Conservation (phyloP, 106 monocot species). For the Dioscorea zingiberensis region DNA sequence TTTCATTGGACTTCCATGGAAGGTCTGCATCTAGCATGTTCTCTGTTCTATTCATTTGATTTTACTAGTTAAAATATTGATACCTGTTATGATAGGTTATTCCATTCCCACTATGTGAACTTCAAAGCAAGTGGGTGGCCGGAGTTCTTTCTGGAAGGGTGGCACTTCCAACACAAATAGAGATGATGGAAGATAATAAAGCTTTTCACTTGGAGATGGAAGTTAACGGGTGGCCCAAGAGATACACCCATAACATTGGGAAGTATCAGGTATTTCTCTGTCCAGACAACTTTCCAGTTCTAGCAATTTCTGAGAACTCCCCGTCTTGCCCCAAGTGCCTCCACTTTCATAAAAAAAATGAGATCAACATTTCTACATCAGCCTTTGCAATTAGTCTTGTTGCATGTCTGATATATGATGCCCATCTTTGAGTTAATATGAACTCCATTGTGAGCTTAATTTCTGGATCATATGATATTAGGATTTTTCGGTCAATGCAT, state of each 20-base stretch:
- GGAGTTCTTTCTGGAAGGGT: constrained; percentile 68
- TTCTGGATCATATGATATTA: too few relatives aligned
- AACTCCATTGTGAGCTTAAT: too few relatives aligned
- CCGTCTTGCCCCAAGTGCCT: too few relatives aligned
- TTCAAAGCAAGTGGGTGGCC: constrained; percentile 97
- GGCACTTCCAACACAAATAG: constrained; percentile 48
- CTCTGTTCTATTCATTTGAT: not conserved
- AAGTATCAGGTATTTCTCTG: constrained; percentile 46
- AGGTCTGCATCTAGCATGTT: constrained; percentile 29
- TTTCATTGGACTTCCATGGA: constrained; percentile 91
- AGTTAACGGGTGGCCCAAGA: constrained; percentile 50
- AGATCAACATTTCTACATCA: too few relatives aligned
- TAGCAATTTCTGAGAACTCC: not conserved
- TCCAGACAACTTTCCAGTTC: not conserved
- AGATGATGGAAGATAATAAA: constrained; percentile 75
- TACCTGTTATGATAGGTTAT: constrained; percentile 24
- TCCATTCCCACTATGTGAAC: constrained; percentile 80
- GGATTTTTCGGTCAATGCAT: too few relatives aligned
- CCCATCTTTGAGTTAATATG: too few relatives aligned
- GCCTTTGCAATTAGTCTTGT: too few relatives aligned
- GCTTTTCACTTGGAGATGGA: constrained; percentile 49
- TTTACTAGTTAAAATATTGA: not conserved
- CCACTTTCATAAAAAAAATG: too few relatives aligned
- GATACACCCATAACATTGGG: constrained; percentile 72
- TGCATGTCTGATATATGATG: too few relatives aligned